A percentile compares a stretch with the other conserved stretches of the same genome.
Evolutionary conservation across 768 basidiomycete species (phyloP).

Genomic region (Peribolospora baueri): DNA sequence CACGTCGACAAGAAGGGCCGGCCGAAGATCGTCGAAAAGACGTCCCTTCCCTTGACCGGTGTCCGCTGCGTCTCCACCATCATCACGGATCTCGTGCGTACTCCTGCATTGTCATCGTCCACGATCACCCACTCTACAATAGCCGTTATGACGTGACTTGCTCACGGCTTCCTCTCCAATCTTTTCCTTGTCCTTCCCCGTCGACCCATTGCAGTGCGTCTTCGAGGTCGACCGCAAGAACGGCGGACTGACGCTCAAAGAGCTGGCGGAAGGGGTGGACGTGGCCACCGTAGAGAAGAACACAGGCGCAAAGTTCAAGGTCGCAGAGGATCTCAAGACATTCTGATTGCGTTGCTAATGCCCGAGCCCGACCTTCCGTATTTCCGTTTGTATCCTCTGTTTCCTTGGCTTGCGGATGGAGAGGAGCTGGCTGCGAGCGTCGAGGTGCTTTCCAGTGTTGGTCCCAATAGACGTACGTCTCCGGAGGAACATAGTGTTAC

Average conservation of each 20-base stretch:
- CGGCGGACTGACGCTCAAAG: slow-evolving; percentile 48
- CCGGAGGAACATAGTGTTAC: too few relatives aligned
- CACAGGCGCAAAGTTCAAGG: slow-evolving; percentile 56
- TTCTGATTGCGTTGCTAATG: background rate
- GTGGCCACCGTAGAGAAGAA: slow-evolving; percentile 63
- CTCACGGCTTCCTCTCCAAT: background rate
- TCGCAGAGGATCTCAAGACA: slow-evolving; percentile 15
- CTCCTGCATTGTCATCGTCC: background rate
- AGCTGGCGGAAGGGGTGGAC: slow-evolving; percentile 60
- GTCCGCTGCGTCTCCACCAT: slow-evolving; percentile 69
- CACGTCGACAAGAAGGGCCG: slow-evolving; percentile 73
- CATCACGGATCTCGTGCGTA: slow-evolving; percentile 56
- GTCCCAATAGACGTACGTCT: too few relatives aligned
- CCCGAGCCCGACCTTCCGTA: background rate
- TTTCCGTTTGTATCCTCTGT: background rate
- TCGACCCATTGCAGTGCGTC: slow-evolving; percentile 22
- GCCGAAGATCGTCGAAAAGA: slow-evolving; percentile 57
- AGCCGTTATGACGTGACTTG: background rate
- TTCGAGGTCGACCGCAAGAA: slow-evolving; percentile 61
- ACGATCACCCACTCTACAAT: background rate
- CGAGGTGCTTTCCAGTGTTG: too few relatives aligned
- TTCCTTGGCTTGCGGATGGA: background rate
- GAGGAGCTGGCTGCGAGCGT: too few relatives aligned
- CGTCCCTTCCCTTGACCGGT: slow-evolving; percentile 66
- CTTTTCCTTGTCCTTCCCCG: background rate